These are phyloP conservation scores for Barnettozyma populi DNA, from an alignment of 805 yeast genomes.

Conservation along the genomic window DNA sequence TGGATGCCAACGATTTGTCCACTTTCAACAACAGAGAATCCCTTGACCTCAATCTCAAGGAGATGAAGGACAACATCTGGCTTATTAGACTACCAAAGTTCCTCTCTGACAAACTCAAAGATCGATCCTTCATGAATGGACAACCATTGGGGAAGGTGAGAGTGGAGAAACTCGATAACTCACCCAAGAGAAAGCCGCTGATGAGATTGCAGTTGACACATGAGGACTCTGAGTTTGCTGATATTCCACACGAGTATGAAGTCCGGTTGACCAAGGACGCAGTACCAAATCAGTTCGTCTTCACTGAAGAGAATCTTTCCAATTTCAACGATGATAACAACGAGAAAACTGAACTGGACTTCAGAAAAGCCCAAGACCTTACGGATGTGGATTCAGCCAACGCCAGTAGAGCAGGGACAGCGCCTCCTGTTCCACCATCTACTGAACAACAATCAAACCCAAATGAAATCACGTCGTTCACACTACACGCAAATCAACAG, in stretches of 20 bases:
- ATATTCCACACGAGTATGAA: slow-evolving; percentile 82
- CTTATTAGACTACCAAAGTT: slow-evolving; percentile 86
- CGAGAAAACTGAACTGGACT: slow-evolving; percentile 28
- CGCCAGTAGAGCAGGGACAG: not conserved
- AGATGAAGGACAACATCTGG: slow-evolving; percentile 77
- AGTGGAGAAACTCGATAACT: slow-evolving; percentile 27
- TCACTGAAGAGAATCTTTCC: slow-evolving; percentile 78
- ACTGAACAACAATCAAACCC: not conserved
- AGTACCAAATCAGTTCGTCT: slow-evolving; percentile 81
- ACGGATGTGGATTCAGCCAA: not conserved
- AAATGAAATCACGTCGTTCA: not conserved
- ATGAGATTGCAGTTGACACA: slow-evolving; percentile 57
- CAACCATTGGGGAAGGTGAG: slow-evolving; percentile 75
- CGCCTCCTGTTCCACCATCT: not conserved
- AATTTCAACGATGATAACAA: slow-evolving; percentile 36
- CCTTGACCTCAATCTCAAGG: slow-evolving; percentile 64
- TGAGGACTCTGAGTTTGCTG: slow-evolving; percentile 29
- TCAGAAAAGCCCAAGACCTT: slow-evolving; percentile 1
- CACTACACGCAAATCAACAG: slow-evolving; percentile 17
- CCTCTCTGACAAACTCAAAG: slow-evolving; percentile 75
- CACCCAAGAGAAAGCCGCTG: slow-evolving; percentile 21
- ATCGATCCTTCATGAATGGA: slow-evolving; percentile 57
- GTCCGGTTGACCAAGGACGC: slow-evolving; percentile 69
- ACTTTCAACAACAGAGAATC: slow-evolving; percentile 50
- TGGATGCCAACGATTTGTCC: slow-evolving; percentile 40